Evolutionary conservation across 306 rosid species (phyloP).

Genomic region (Psophocarpus tetragonolobus): DNA sequence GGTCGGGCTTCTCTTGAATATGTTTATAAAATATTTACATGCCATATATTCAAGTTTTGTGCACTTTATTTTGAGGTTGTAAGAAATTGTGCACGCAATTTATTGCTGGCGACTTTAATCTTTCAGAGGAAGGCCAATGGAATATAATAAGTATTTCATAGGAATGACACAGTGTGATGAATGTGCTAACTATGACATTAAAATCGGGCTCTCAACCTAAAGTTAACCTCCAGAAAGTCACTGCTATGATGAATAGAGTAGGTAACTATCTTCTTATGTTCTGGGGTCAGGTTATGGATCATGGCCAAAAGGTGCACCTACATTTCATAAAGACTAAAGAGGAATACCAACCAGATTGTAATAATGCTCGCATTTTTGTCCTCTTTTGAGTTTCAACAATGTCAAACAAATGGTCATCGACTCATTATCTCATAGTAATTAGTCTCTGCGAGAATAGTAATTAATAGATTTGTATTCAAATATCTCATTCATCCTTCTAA

Average conservation of each 20-base stretch:
- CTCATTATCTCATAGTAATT: background rate
- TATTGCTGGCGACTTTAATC: conserved; percentile 26
- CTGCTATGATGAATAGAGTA: conserved; percentile 36
- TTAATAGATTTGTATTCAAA: background rate
- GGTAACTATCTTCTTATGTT: conserved; percentile 43
- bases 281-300: conserved; percentile 38
- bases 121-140: conserved; percentile 31
- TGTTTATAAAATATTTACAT: conserved; percentile 29
- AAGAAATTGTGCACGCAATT: conserved; percentile 8
- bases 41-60: conserved; percentile 21
- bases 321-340: conserved; percentile 33
- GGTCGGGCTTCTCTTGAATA: conserved; percentile 37
- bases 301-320: conserved; percentile 32
- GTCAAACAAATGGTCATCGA: conserved; percentile 15
- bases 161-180: conserved; percentile 36
- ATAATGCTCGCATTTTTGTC: conserved; percentile 40
- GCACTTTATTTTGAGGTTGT: background rate
- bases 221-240: conserved; percentile 34
- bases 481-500: background rate
- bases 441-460: background rate
- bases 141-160: conserved; percentile 30
- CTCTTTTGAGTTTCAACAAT: conserved; percentile 16
- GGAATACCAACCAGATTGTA: conserved; percentile 31
- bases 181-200: conserved; percentile 46
- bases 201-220: conserved; percentile 32